Evolutionary conservation across 2,329 filamentous ascomycete genomes (phyloP).

Genomic region (Fusarium keratoplasticum): DNA sequence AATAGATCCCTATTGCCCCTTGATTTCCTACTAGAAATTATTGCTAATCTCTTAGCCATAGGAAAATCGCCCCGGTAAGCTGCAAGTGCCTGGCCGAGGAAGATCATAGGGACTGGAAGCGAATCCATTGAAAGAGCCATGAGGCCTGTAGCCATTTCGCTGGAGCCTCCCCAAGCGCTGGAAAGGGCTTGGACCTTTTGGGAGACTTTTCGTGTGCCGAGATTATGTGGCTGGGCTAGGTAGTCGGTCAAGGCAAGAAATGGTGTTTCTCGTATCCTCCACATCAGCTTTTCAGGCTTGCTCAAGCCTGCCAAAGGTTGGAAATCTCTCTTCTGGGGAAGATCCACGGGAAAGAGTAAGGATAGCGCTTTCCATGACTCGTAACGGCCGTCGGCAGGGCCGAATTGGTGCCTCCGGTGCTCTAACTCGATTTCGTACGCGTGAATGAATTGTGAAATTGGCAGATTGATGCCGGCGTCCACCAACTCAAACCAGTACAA

Average conservation of each 20-base stretch:
- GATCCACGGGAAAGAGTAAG: neutral
- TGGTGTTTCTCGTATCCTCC: neutral
- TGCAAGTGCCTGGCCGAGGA: neutral
- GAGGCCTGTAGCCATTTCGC: neutral
- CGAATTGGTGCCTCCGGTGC: neutral
- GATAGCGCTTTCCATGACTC: neutral
- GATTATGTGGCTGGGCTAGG: neutral
- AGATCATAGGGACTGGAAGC: neutral
- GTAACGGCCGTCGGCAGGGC: neutral
- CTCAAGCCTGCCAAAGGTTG: neutral
- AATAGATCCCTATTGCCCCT: neutral
- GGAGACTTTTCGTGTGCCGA: neutral
- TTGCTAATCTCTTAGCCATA: neutral
- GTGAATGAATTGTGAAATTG: neutral
- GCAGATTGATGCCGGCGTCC: neutral
- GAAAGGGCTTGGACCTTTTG: neutral
- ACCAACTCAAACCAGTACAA: neutral
- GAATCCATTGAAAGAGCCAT: neutral
- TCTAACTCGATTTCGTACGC: neutral
- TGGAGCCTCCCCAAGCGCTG: neutral
- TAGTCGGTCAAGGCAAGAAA: neutral
- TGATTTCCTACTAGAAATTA: neutral
- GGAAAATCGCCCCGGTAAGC: neutral
- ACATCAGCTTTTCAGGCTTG: neutral
- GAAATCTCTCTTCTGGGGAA: neutral